Evolutionary conservation across 805 yeast genomes (phyloP).

Genomic region (Starmera quercuum): DNA sequence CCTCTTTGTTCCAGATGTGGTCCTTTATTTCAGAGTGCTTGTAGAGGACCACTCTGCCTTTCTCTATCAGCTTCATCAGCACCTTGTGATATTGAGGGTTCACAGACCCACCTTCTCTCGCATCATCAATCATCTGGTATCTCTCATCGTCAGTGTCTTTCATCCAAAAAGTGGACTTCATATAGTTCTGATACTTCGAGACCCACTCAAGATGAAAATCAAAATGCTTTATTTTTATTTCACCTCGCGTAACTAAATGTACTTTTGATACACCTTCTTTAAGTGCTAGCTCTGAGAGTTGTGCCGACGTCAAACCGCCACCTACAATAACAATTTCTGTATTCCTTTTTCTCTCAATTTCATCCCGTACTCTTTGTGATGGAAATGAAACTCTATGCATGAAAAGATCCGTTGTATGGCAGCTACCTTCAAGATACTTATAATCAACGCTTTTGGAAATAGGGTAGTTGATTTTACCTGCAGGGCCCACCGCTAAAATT

Average conservation of each 20-base stretch:
- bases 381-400: constrained; percentile 2
- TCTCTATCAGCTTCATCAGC: constrained; percentile 22
- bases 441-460: constrained; percentile 1
- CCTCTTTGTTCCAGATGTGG: constrained; percentile 20
- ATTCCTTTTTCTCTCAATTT: background rate
- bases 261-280: constrained; percentile 24
- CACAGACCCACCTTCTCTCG: constrained; percentile 38
- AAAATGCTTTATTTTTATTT: constrained; percentile 36
- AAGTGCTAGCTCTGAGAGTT: constrained; percentile 32
- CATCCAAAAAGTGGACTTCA: constrained; percentile 35
- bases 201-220: constrained; percentile 44
- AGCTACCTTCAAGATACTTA: constrained; percentile 5
- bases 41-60: constrained; percentile 24
- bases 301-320: constrained; percentile 40
- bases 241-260: constrained; percentile 26
- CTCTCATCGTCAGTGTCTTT: constrained; percentile 35
- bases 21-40: constrained; percentile 22
- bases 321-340: constrained; percentile 29
- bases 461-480: constrained; percentile 8
- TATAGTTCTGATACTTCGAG: constrained; percentile 37
- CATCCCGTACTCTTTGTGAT: background rate
- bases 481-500: constrained; percentile 7
- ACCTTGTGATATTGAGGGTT: constrained; percentile 35
- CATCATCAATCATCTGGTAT: constrained; percentile 30
- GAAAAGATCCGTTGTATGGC: constrained; percentile 8